These are phyloP conservation scores for Spinacia oleracea DNA, from an alignment of 179 eudicot genomes.

Conservation along the genomic window DNA sequence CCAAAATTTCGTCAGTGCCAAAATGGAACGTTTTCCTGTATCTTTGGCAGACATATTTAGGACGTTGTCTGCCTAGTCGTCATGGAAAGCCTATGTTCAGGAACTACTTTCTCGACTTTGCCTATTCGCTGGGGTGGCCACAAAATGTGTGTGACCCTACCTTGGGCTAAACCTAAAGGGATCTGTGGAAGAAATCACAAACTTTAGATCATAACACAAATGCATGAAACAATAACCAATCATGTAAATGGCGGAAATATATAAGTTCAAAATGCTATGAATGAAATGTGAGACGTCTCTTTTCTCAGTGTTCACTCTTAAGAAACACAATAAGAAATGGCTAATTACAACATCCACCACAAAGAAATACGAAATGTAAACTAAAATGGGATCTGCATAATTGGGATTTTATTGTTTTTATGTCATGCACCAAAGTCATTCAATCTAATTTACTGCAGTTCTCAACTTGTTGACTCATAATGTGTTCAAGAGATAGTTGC, in stretches of 20 bases:
- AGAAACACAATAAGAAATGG: not conserved
- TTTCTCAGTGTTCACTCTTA: not conserved
- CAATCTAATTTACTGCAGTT: not conserved
- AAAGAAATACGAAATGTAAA: not conserved
- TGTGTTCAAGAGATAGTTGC: not conserved
- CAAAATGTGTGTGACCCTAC: constrained; percentile 72
- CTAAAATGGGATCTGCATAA: not conserved
- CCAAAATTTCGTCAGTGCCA: constrained; percentile 9
- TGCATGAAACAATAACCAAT: not conserved
- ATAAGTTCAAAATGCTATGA: not conserved
- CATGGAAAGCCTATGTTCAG: constrained; percentile 33
- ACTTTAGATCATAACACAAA: constrained; percentile 3
- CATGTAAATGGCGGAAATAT: not conserved
- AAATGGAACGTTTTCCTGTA: not conserved
- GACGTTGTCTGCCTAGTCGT: constrained; percentile 3
- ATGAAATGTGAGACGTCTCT: not conserved
- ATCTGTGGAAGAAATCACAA: constrained; percentile 46
- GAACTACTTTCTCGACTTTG: constrained; percentile 44
- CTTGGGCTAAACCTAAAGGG: constrained; percentile 82
- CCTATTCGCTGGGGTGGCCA: constrained; percentile 92
- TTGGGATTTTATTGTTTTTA: not conserved
- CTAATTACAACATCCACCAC: not conserved
- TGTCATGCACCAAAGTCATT: not conserved
- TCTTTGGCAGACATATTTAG: not conserved
- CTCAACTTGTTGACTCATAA: not conserved